Evolutionary conservation across 2,329 filamentous ascomycete species (phyloP), one percentile per base, ranked within the genome.

Genomic region (Pseudogymnoascus sp.): DNA sequence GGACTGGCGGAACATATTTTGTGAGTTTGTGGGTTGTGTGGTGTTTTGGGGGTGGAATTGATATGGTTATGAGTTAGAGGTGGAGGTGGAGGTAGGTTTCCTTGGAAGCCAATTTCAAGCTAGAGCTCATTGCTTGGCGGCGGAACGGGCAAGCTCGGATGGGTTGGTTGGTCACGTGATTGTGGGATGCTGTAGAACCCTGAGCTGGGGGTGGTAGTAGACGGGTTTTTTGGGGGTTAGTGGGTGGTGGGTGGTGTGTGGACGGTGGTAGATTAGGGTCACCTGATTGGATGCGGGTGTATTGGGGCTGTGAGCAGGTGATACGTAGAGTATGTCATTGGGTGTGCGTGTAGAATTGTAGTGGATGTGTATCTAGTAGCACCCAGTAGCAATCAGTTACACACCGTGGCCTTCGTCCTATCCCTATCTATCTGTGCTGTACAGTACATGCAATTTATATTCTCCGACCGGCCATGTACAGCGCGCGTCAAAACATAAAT

Each of bases 1-100:
- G 67, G 80, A 79, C 71, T 80, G 76, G 74, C 88, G 87, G 73
- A 90, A 82, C 89, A 93, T 92, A 63, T 67, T 82, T 72, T 72
- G 59, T 64, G 65, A 63, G 28, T 63, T 66, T 61, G 18, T 18
- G 18, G 18, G 18, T 18, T 60, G 49, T 60, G 1, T 18, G 21
- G 38, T 60, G 63, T 31, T 31, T 31, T 8, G 28, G 8, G 36
- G n/a, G 56, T 59, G 36, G 38, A 18, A 66, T 36, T 59, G 64
- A 64, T 56, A 61, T 56, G 63, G 66, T 61, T 62, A 66, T 60
- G 60, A 65, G 63, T 60, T 68, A 64, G 25, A 64, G 25, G 38
- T 43, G 16, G 63, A 28, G 28, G 63, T 61, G 31, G 56, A 42
- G 46, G 34, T 5, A 16, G 7, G 60, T 65, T 67, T 63, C 25